Conservation (phyloP, 2,329 filamentous ascomycete genomes). For the Calonectria montana region DNA sequence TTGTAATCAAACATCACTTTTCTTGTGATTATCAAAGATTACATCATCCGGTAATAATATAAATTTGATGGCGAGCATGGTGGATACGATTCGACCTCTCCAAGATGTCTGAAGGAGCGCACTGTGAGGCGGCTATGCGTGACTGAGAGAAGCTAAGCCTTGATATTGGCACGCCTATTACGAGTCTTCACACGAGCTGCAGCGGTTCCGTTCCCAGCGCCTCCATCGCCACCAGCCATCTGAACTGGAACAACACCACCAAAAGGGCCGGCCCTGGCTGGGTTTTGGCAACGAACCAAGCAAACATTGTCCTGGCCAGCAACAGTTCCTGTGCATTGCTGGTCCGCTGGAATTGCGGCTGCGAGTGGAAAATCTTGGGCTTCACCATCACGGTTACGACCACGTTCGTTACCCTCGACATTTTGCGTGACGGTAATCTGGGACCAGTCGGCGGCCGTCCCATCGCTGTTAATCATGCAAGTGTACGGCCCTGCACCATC, state of each 20-base stretch:
- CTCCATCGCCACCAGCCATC: conserved; percentile 43
- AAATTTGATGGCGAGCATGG: too few relatives aligned
- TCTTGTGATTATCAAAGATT: too few relatives aligned
- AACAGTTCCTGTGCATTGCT: conserved; percentile 69
- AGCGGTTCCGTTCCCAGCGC: not conserved
- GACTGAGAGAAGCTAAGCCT: not conserved
- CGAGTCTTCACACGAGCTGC: not conserved
- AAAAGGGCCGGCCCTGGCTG: conserved; percentile 70
- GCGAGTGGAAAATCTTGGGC: conserved; percentile 62
- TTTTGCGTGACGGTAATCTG: conserved; percentile 61
- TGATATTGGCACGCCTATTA: not conserved
- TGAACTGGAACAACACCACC: conserved; percentile 70
- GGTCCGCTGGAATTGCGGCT: conserved; percentile 66
- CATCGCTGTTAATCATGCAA: conserved; percentile 73
- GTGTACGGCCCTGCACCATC: conserved; percentile 63
- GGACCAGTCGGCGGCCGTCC: conserved; percentile 54
- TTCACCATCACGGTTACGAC: conserved; percentile 57
- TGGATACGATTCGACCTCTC: too few relatives aligned
- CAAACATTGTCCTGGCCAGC: conserved; percentile 70
- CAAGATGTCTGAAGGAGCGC: too few relatives aligned
- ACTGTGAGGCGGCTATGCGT: not conserved
- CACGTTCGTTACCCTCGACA: conserved; percentile 41
- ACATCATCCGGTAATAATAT: too few relatives aligned
- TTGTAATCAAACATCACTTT: too few relatives aligned
- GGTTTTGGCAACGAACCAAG: conserved; percentile 72